Base-by-base conservation (phyloP, 1,284 basidiomycete genomes). In the Laetiporus sulphureus region DNA sequence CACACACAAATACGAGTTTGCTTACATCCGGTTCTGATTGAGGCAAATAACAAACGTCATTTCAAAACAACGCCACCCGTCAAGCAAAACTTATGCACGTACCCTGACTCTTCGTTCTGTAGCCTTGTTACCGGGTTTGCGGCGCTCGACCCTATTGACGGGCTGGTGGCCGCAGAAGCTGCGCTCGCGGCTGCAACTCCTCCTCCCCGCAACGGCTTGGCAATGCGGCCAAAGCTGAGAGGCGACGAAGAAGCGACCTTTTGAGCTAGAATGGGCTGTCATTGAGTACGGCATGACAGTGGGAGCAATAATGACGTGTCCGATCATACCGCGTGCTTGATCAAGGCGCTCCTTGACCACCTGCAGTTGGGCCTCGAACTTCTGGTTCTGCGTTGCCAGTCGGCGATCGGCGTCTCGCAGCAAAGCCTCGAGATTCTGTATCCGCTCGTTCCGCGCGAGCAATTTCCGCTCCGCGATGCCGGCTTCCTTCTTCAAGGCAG, bases 381-480 rank as follows among this genome's bases (percentile, higher is more conserved):
- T 95, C 73, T 91, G 82, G 65, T 98, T 95, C 72, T 95, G 91
- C 48, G 87, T 67, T 24, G 87, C 84, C 46, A 98, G 71, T 58
- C 93, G 79, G 42, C 91, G 84, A 67, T 98, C 94, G 32, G 93
- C 91, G 55, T 97, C 93, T 60, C 91, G 89, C 18, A 98, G 74
- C 35, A 96, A 70, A 6, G 83, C 80, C 64, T 99, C 96, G 49
- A 99, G 73, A 62, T 91, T 93, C 67, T 91, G 86, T 66, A 99
- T 99, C 54, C 96, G 86, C 65, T 99, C 96, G 61, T 97, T 98
- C 39, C 96, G 81, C 21, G 94, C 91, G 51, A 95, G 74, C 29
- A 99, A 70, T 68, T 98, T 98, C 57, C 94, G 85, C 67, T 99
- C 96, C 38, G 95, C 91, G 50, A 96, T 89, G 19, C 91, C 92